A percentile compares a stretch with the other conserved stretches of the same genome.
These are phyloP conservation scores for Colletotrichum noveboracense DNA, from an alignment of 2,329 filamentous ascomycete genomes.

Conservation along the genomic window DNA sequence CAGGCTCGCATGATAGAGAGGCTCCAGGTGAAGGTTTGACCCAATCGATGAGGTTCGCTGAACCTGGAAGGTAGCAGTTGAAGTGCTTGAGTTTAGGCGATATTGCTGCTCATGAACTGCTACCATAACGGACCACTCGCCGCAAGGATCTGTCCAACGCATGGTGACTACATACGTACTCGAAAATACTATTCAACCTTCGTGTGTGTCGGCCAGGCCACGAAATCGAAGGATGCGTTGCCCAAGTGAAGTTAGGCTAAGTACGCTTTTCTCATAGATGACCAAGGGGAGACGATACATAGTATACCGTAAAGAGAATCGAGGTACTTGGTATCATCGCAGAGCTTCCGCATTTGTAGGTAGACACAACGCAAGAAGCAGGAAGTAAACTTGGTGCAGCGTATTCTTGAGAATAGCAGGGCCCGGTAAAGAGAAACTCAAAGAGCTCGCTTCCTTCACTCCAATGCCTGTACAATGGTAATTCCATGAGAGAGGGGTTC, in stretches of 20 bases:
- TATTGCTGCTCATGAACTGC: neutral
- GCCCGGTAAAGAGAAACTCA: neutral
- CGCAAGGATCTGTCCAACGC: neutral
- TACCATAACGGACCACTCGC: no score
- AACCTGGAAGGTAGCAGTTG: neutral
- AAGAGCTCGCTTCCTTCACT: accelerated
- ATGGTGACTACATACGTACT: accelerated
- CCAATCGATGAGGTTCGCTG: neutral
- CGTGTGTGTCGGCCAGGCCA: neutral
- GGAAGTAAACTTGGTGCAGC: neutral
- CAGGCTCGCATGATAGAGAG: neutral
- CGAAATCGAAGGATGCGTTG: neutral
- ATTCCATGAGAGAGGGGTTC: neutral
- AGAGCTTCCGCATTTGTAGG: neutral
- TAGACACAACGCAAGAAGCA: neutral
- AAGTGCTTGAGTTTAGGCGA: neutral
- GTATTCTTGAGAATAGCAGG: neutral
- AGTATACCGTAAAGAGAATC: neutral
- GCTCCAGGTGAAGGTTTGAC: neutral
- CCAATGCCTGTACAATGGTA: accelerated
- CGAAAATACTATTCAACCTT: neutral
- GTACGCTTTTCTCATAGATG: neutral
- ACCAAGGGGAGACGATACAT: accelerated
- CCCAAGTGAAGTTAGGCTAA: accelerated
- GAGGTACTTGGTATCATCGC: neutral